These are phyloP conservation scores for Lippia alba DNA, from an alignment of 305 asterid genomes.

Conservation along the genomic window DNA sequence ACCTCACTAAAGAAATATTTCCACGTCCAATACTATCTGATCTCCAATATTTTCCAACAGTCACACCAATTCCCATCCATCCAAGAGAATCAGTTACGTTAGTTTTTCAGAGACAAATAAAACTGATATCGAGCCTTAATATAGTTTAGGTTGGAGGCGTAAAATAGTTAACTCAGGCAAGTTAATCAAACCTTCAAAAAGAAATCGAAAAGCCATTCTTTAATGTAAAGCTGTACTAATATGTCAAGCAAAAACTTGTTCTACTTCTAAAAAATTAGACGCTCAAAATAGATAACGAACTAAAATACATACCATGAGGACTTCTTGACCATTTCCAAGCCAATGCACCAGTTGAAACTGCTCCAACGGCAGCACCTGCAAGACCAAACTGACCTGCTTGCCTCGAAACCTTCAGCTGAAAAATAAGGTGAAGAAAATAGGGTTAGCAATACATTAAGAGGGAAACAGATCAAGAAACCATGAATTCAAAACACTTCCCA, in stretches of 20 bases:
- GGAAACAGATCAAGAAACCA: constrained; percentile 7
- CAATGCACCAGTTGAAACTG: constrained; percentile 69
- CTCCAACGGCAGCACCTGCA: constrained; percentile 81
- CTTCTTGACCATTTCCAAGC: constrained; percentile 86
- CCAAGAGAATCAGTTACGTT: no score
- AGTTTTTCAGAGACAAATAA: neutral
- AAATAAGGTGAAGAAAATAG: constrained; percentile 18
- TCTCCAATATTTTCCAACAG: neutral
- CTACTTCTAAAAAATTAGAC: constrained; percentile 1
- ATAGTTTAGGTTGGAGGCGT: neutral
- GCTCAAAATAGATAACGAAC: neutral
- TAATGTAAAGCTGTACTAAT: neutral
- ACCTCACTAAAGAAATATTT: constrained; percentile 1
- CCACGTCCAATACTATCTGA: neutral
- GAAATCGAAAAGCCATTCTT: neutral
- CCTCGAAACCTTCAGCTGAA: constrained; percentile 83
- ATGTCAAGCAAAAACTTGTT: constrained; percentile 13
- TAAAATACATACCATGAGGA: constrained; percentile 65
- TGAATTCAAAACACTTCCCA: neutral
- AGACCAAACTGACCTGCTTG: constrained; percentile 67
- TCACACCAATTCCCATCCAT: no score
- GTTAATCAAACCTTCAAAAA: neutral
- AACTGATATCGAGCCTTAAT: neutral
- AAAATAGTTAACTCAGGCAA: neutral
- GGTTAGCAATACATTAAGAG: neutral